Evolutionary conservation across 129 eudicot genomes (phyloP), one percentile per base, ranked within the genome.

Genomic region (Tanacetum coccineum): DNA sequence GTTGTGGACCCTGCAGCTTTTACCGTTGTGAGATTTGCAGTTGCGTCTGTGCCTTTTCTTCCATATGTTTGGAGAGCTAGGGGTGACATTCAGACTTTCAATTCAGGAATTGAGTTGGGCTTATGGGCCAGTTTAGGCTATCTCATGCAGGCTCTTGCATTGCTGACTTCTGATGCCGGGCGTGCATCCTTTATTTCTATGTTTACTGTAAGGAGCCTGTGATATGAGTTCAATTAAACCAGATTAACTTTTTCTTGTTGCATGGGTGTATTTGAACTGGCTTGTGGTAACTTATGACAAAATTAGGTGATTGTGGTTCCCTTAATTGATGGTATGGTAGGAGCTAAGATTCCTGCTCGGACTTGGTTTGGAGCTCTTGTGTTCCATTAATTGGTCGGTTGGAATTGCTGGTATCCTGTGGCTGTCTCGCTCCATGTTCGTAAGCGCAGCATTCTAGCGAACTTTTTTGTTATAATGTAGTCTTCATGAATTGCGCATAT

Each of bases 101-200:
- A 76, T 66, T 82, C 96, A 14, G 96, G 96, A 70, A 61, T 80
- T 39, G 91, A 86, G 78, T 80, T 89, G 78, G 96, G 96, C 30
- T 56, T 84, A n/a, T 89, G 96, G 96, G 84, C 85, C 70, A 86
- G 96, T 81, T 77, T 89, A 64, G 96, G 96, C 70, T 89, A 89
- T 76, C 87, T 89, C 45, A 54, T 84, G 76, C 95, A 89, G 74
- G 95, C 96, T 49, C 85, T 89, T 74, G 96, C 90, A 55, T 77
- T 86, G 53, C 85, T 83, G 56, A 89, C 95, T 18, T 83, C 96
- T 58, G 91, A 84, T 84, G 96, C 96, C 28, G 95, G 91, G 15
- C 86, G 95, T 51, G 95, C 95, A 59, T 79, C 95, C 61, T 86
- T 89, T 73, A 62, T 86, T 49, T 15, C 91, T 25, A 84, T 86